Evolutionary conservation across 441 rosid species (phyloP).

Genomic region (Croton setiger): DNA sequence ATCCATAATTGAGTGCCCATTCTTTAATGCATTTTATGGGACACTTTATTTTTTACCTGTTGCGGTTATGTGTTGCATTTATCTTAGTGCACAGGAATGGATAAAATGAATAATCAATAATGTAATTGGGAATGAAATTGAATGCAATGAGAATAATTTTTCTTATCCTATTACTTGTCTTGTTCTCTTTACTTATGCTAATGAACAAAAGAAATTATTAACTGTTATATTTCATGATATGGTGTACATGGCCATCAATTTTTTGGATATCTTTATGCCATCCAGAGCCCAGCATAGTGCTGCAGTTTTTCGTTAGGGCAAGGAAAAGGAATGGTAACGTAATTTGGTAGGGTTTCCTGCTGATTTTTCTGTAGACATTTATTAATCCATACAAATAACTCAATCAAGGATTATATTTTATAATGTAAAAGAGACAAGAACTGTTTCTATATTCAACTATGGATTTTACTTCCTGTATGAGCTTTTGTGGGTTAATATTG

Average conservation of each 20-base stretch:
- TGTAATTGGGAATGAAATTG: too few species aligned
- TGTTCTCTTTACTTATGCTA: too few species aligned
- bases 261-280: too few species aligned
- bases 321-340: not conserved
- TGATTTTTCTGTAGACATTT: too few species aligned
- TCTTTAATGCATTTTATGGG: not conserved
- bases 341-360: not conserved
- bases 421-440: not conserved
- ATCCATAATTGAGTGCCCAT: not conserved
- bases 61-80: not conserved
- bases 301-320: not conserved
- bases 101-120: too few species aligned
- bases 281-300: not conserved
- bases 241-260: not conserved
- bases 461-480: not conserved
- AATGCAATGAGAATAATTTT: too few species aligned
- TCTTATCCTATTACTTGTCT: too few species aligned
- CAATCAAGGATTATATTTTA: too few species aligned
- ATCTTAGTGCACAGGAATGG: too few species aligned
- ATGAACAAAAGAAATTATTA: not conserved
- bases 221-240: too few species aligned
- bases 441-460: not conserved
- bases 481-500: not conserved
- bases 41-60: not conserved
- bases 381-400: too few species aligned